phyloP scores from a whole-genome alignment of 2,329 filamentous ascomycete species.

The Fusarium chaquense region DNA sequence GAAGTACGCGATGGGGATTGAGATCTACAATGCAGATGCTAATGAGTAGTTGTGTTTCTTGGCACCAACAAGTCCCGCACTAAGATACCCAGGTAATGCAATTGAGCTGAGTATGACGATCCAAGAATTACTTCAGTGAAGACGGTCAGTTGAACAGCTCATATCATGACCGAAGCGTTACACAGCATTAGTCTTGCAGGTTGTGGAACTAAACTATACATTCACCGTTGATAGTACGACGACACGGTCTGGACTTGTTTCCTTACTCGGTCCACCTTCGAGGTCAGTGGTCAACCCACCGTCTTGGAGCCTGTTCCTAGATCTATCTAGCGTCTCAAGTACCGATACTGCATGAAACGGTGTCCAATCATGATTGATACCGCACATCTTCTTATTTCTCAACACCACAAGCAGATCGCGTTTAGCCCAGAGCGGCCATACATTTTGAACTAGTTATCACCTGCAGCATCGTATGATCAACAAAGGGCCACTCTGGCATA shows the following conservation, averaged over 20 bases:
- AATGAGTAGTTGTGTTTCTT: neutral
- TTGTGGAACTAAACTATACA: neutral
- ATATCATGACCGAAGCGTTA: neutral
- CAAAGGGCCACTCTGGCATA: neutral
- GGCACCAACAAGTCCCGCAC: neutral
- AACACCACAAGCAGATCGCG: neutral
- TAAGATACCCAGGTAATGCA: neutral
- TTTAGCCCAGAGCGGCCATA: neutral
- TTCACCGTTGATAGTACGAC: neutral
- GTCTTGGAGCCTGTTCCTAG: neutral
- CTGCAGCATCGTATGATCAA: conserved; percentile 3
- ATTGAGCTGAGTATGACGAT: neutral
- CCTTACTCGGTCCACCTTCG: neutral
- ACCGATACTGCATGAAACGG: neutral
- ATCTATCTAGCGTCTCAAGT: conserved; percentile 3
- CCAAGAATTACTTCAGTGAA: neutral
- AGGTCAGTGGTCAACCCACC: neutral
- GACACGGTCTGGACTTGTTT: neutral
- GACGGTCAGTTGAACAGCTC: neutral
- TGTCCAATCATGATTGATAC: conserved; percentile 1
- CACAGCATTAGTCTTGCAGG: neutral
- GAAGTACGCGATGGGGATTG: neutral
- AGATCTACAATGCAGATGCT: neutral
- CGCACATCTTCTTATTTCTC: neutral
- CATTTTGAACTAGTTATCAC: neutral